Percentiles rank a stretch among this genome's conserved stretches.
Evolutionary conservation across 225 moss, liverwort and hornwort genomes (phyloP).

Genomic region (Rhytidiadelphus loreus): DNA sequence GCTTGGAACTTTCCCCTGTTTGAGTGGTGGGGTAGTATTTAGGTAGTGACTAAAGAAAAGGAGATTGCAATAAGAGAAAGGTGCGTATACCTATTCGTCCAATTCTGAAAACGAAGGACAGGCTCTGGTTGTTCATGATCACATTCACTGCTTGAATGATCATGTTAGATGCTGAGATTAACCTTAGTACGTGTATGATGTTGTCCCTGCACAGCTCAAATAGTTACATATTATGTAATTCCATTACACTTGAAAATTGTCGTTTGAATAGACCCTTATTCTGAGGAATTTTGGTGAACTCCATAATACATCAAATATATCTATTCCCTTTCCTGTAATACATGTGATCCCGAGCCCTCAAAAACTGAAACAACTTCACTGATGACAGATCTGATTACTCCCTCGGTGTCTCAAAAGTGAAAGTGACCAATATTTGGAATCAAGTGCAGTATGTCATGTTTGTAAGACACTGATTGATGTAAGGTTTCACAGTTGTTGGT

Average conservation of each 20-base stretch:
- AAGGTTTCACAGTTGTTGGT: not conserved
- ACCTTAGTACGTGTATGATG: not conserved
- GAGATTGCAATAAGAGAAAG: conserved; percentile 19
- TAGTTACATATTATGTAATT: not conserved
- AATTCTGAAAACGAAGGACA: not conserved
- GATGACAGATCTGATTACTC: not conserved
- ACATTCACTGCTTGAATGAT: not conserved
- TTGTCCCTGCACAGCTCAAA: not conserved
- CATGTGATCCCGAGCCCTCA: not conserved
- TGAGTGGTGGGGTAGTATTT: conserved; percentile 1
- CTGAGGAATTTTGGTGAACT: not conserved
- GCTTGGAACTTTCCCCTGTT: not conserved
- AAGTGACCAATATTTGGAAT: not conserved
- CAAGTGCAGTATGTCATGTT: too few species aligned
- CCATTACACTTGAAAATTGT: not conserved
- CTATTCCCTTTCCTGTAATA: not conserved
- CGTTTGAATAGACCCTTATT: not conserved
- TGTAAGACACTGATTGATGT: not conserved
- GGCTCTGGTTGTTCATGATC: not conserved
- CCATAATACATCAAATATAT: not conserved
- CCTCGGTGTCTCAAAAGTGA: too few species aligned
- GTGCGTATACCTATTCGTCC: not conserved
- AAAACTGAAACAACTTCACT: not conserved
- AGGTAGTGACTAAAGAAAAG: not conserved
- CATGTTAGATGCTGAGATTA: not conserved